Conservation (phyloP, 2,329 filamentous ascomycete species). For the Sporothrix schenckii region DNA sequence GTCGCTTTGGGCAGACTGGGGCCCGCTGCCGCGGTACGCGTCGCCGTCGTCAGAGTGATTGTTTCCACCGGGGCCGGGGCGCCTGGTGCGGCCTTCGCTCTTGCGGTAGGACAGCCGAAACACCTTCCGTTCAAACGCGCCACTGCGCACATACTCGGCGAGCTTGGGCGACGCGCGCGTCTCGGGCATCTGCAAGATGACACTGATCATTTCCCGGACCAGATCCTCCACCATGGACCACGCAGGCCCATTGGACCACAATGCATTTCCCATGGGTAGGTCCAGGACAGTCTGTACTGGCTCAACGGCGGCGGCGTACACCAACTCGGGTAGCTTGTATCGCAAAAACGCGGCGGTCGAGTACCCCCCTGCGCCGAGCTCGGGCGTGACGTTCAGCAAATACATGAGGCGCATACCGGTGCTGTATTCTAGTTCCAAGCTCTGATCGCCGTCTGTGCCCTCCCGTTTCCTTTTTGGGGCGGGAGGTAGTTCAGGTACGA, state of each 20-base stretch:
- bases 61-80: conserved; percentile 42
- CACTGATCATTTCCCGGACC: conserved; percentile 67
- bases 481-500: conserved; percentile 15
- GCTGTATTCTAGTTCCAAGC: not conserved
- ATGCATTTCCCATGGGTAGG: conserved; percentile 66
- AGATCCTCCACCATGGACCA: conserved; percentile 74
- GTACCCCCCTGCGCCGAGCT: conserved; percentile 63
- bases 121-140: conserved; percentile 64
- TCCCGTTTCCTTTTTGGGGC: conserved; percentile 25
- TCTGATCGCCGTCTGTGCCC: not conserved
- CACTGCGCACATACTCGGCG: conserved; percentile 58
- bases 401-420: conserved; percentile 60
- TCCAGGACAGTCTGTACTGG: conserved; percentile 80
- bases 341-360: conserved; percentile 65
- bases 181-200: conserved; percentile 77
- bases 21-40: not conserved
- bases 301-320: conserved; percentile 76
- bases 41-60: not conserved
- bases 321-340: conserved; percentile 76
- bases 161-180: conserved; percentile 64
- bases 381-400: conserved; percentile 63
- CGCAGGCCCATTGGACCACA: conserved; percentile 68
- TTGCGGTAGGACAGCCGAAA: conserved; percentile 46
- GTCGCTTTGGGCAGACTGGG: conserved; percentile 44
- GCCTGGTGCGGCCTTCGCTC: not conserved